phyloP scores from a whole-genome alignment of 768 basidiomycete species.

The Phanerochaete sordida region DNA sequence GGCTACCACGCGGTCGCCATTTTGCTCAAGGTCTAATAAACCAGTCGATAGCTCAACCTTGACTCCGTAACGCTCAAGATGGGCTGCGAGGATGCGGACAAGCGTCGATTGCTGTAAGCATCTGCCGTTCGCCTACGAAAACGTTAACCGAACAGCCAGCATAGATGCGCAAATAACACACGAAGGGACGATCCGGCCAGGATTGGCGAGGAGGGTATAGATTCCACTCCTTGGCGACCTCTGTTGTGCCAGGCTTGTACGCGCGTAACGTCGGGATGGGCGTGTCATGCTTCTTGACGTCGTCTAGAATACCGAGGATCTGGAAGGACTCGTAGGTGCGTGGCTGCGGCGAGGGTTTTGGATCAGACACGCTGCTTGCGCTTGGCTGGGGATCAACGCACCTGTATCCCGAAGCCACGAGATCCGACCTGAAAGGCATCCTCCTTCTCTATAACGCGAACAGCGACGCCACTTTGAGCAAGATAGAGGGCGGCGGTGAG shows the following conservation, averaged over 20 bases:
- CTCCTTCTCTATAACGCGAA: slow-evolving; percentile 13
- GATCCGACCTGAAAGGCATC: slow-evolving; percentile 3
- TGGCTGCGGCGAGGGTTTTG: slow-evolving; percentile 5
- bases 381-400: neutral
- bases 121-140: neutral
- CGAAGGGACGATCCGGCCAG: slow-evolving; percentile 12
- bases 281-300: slow-evolving; percentile 2
- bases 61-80: slow-evolving; percentile 4
- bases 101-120: slow-evolving; percentile 1
- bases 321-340: slow-evolving; percentile 10
- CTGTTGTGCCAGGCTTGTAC: slow-evolving; percentile 5
- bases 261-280: slow-evolving; percentile 2
- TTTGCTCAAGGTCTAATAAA: neutral
- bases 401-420: slow-evolving; percentile 24
- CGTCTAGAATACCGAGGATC: slow-evolving; percentile 6
- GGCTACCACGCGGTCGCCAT: slow-evolving; percentile 1
- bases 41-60: slow-evolving; percentile 6
- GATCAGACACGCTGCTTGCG: neutral
- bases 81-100: neutral
- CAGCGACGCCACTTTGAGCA: slow-evolving; percentile 11
- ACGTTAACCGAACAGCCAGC: neutral
- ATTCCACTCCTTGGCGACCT: neutral
- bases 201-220: neutral
- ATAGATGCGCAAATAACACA: neutral
- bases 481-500: slow-evolving; percentile 12